phyloP scores from a whole-genome alignment of 2,329 filamentous ascomycete species.

The Pseudogymnoascus sp. region DNA sequence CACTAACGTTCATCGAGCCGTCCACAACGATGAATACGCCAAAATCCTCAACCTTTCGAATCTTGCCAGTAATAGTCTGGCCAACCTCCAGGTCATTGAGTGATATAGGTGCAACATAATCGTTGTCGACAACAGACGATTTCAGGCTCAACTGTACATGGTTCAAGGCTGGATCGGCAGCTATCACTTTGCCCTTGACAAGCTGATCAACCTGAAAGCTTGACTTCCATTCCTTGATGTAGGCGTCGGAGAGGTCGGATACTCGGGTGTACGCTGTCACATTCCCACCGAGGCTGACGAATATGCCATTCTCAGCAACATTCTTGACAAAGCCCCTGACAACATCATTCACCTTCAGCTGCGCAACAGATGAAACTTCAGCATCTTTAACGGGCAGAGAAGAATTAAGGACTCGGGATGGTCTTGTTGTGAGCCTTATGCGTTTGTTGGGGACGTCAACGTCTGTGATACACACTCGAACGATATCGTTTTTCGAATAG shows the following conservation, averaged over 20 bases:
- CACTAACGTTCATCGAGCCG: slow-evolving; percentile 79
- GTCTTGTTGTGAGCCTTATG: slow-evolving; percentile 70
- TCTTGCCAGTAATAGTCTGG: slow-evolving; percentile 78
- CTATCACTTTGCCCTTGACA: slow-evolving; percentile 75
- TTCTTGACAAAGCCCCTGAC: slow-evolving; percentile 89
- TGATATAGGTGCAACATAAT: slow-evolving; percentile 65
- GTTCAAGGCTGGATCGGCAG: slow-evolving; percentile 58
- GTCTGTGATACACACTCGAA: slow-evolving; percentile 77
- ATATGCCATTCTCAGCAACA: slow-evolving; percentile 80
- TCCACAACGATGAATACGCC: slow-evolving; percentile 91
- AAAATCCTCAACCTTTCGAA: slow-evolving; percentile 90
- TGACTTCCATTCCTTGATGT: slow-evolving; percentile 92
- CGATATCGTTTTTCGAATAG: slow-evolving; percentile 75
- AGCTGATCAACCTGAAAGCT: slow-evolving; percentile 82
- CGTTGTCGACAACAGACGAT: slow-evolving; percentile 69
- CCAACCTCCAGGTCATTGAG: slow-evolving; percentile 72
- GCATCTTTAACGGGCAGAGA: slow-evolving; percentile 71
- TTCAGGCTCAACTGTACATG: slow-evolving; percentile 84
- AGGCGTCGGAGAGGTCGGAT: slow-evolving; percentile 81
- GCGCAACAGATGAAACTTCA: slow-evolving; percentile 63
- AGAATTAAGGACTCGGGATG: slow-evolving; percentile 84
- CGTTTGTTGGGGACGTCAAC: slow-evolving; percentile 80
- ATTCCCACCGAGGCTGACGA: slow-evolving; percentile 73
- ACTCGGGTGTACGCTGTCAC: slow-evolving; percentile 79
- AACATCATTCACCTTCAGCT: slow-evolving; percentile 69